Evolutionary conservation across 2,329 filamentous ascomycete species (phyloP), one percentile per base, ranked within the genome.

Genomic region (Alternaria ethzedia): DNA sequence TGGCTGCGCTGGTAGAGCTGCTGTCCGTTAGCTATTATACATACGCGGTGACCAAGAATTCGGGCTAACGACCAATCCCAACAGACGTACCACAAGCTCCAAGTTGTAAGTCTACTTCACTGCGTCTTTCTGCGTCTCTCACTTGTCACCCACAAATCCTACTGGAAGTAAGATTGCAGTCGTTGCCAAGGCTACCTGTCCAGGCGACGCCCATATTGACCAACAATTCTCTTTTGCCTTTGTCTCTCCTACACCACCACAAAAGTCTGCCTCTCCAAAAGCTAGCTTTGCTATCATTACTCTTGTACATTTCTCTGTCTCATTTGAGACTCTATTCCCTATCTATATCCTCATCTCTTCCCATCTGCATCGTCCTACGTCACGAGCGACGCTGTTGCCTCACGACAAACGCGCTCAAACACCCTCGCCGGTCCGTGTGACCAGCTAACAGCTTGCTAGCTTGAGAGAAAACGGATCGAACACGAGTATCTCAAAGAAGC

Each of bases 401-500:
- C 58, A 23, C 25, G 28, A 50, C 54, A 59, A 63, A 61, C 57
- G 46, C 57, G 59, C 61, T 63, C 57, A 59, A 63, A 61, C 57
- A 44, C 57, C 59, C 61, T 63, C 57, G 32, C 63, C 64, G 57
- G 62, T 64, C 63, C 62, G 62, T 51, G 64, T 68, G 65, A 70
- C 64, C 58, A 50, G 70, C 77, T 79, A 70, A 79, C 73, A 63
- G 58, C 50, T 68, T 66, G 52, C 67, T 70, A 97, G 94, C 88
- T 97, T 77, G 94, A 97, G 80, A 96, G 96, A 82, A 97, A 97
- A 82, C 93, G 94, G 76, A 85, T 92, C 76, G 94, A 97, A 80
- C 96, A 96, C 83, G 95, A 98, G 80, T 90, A 90, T 75, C 90
- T 98, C 73, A 89, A 93, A 70, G 93, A 97, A 81, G 93, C 97